Evolutionary conservation across 2,329 filamentous ascomycete species (phyloP).

Genomic region (Daldinia eschscholtzii): DNA sequence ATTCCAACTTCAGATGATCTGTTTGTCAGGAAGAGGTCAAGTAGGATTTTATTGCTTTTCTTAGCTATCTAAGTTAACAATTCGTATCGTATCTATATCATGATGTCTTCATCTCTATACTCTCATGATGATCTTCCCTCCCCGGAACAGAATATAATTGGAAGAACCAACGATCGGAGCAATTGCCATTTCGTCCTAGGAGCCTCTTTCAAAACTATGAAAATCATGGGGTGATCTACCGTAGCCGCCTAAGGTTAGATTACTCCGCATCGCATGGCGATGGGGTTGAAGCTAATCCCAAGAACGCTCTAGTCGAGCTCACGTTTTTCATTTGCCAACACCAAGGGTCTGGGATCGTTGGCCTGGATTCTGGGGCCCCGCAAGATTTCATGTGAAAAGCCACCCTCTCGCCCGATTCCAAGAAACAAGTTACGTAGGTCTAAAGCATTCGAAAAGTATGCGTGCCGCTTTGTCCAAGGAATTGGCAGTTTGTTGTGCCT

Average conservation of each 20-base stretch:
- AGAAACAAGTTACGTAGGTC: constrained; percentile 3
- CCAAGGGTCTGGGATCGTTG: constrained; percentile 30
- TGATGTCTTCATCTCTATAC: constrained; percentile 2
- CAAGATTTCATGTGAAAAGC: constrained; percentile 40
- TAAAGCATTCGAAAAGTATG: background rate
- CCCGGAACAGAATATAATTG: constrained; percentile 21
- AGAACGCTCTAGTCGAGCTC: constrained; percentile 35
- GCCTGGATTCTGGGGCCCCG: constrained; percentile 37
- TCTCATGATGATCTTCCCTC: constrained; percentile 1
- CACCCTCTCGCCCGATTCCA: constrained; percentile 36
- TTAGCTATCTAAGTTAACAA: constrained; percentile 4
- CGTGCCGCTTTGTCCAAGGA: constrained; percentile 3
- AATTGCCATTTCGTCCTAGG: constrained; percentile 15
- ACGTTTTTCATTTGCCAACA: constrained; percentile 34
- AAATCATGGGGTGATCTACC: constrained; percentile 24
- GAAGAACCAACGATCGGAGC: background rate
- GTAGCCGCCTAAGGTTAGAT: constrained; percentile 37
- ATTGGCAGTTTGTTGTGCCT: constrained; percentile 24
- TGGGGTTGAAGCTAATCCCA: constrained; percentile 35
- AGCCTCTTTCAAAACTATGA: constrained; percentile 15
- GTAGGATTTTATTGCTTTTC: background rate
- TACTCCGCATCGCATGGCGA: constrained; percentile 37
- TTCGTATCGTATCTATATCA: background rate
- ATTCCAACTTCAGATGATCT: constrained; percentile 1
- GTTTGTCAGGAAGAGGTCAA: background rate